Evolutionary conservation across 2,329 filamentous ascomycete species (phyloP).

Genomic region (Monilinia aucupariae): DNA sequence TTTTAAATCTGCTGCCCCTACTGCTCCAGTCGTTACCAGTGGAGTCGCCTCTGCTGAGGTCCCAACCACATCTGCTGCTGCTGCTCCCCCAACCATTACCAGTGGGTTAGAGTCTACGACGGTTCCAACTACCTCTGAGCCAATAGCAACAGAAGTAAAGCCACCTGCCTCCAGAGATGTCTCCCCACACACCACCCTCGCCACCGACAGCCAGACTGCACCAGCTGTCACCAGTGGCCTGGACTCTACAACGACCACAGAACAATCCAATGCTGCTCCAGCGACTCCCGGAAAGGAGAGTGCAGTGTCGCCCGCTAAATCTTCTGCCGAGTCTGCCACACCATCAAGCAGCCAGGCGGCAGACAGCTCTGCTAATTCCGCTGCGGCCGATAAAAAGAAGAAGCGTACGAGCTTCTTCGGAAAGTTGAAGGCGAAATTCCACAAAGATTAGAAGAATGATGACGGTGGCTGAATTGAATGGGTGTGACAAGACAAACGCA

Average conservation of each 20-base stretch:
- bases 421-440: conserved; percentile 49
- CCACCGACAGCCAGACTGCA: conserved; percentile 24
- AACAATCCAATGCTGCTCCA: conserved; percentile 22
- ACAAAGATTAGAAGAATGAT: conserved; percentile 30
- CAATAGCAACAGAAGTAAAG: background rate
- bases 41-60: conserved; percentile 2
- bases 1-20: conserved; percentile 19
- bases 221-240: conserved; percentile 30
- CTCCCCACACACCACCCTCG: conserved; percentile 27
- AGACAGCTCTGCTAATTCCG: conserved; percentile 27
- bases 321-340: conserved; percentile 26
- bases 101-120: conserved; percentile 1
- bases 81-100: background rate
- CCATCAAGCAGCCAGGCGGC: conserved; percentile 28
- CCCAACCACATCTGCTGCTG: background rate
- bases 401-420: conserved; percentile 37
- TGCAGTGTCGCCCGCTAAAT: conserved; percentile 24
- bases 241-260: conserved; percentile 21
- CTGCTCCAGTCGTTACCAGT: conserved; percentile 8
- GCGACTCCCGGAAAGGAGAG: conserved; percentile 23
- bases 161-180: conserved; percentile 26
- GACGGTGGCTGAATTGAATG: conserved; percentile 4
- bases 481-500: conserved; percentile 4
- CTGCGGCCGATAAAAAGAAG: conserved; percentile 35
- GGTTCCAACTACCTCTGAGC: background rate